phyloP scores from a whole-genome alignment of 2,329 filamentous ascomycete species.

The Colletotrichum liriopes region DNA sequence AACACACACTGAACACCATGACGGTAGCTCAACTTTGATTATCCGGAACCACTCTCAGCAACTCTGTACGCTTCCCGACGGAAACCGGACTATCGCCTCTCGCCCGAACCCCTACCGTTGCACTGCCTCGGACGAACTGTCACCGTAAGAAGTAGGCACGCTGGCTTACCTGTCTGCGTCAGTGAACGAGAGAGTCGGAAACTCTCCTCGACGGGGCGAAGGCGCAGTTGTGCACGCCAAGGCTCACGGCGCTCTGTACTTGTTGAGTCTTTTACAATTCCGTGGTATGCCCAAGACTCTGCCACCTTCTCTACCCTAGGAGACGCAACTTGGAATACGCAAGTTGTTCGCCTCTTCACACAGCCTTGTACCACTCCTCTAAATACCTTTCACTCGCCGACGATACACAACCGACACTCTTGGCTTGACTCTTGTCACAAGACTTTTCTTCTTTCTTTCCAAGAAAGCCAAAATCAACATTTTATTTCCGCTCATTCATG shows the following conservation, averaged over 20 bases:
- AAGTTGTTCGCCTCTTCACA: constrained; percentile 17
- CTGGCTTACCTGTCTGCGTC: constrained; percentile 17
- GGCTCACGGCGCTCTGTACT: constrained; percentile 6
- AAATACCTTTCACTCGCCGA: constrained; percentile 29
- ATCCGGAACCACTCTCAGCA: neutral
- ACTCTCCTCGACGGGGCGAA: constrained; percentile 37
- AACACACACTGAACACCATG: constrained; percentile 4
- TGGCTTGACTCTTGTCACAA: constrained; percentile 1
- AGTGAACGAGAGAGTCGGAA: constrained; percentile 2
- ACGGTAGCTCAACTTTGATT: constrained; percentile 17
- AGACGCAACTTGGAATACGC: neutral
- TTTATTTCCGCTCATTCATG: constrained; percentile 2
- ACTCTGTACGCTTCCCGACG: neutral
- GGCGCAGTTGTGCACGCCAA: constrained; percentile 33
- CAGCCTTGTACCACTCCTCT: constrained; percentile 10
- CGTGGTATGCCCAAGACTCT: constrained; percentile 27
- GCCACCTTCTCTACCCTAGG: constrained; percentile 11
- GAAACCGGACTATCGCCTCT: constrained; percentile 13
- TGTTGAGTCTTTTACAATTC: constrained; percentile 16
- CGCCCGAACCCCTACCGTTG: constrained; percentile 20
- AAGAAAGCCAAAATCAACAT: neutral
- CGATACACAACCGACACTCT: neutral
- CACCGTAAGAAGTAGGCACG: neutral
- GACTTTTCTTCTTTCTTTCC: neutral
- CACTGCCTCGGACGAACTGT: constrained; percentile 27